Base-by-base conservation (phyloP, 1,284 basidiomycete species). In the Hymenochaete sp. region DNA sequence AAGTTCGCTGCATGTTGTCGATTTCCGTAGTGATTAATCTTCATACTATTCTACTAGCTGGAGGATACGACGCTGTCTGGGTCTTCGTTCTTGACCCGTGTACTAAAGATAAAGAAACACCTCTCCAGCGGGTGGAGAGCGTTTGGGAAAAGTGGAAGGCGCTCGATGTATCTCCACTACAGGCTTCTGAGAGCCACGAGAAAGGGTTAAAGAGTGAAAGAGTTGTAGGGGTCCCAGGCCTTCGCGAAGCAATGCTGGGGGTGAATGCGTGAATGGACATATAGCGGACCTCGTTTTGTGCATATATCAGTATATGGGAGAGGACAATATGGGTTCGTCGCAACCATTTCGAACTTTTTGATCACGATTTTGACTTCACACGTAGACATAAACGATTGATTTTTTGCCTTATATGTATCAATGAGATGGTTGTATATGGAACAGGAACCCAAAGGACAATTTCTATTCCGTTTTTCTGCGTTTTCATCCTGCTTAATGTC, bases 41-140 rank as follows among this genome's bases (percentile, higher is more conserved):
- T 47, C 32, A 45, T n/a, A n/a, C n/a, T n/a, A n/a, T n/a, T n/a
- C n/a, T 39, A 38, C 45, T 55, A 92, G 92, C 96, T 22, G 96
- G 96, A 3, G 96, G 96, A 1, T 98, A 89, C 62, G 96, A 99
- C 60, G 96, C 96, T 1, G 77, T 98, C 45, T 98, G 92, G 85
- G 68, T 98, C 6, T 75, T 98, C 11, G 75, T 90, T 4, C 73
- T 84, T 54, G 82, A 89, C 45, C 78, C 82, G 4, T 57, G 66
- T 4, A 67, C 67, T 47, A 61, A 62, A 27, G 61, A 66, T 41
- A 66, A 67, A 35, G 62, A 53, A 19, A 53, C 62, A 18, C 60
- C 68, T 0, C 53, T 68, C 14, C 26, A 54, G 3, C 59, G 63
- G 26, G 74, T 96, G 16, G 84, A 93, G 61, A 62, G 68, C 36